Base-by-base conservation (phyloP, 139 green algal genomes). In the Chlamydomonas sphaeroides region DNA sequence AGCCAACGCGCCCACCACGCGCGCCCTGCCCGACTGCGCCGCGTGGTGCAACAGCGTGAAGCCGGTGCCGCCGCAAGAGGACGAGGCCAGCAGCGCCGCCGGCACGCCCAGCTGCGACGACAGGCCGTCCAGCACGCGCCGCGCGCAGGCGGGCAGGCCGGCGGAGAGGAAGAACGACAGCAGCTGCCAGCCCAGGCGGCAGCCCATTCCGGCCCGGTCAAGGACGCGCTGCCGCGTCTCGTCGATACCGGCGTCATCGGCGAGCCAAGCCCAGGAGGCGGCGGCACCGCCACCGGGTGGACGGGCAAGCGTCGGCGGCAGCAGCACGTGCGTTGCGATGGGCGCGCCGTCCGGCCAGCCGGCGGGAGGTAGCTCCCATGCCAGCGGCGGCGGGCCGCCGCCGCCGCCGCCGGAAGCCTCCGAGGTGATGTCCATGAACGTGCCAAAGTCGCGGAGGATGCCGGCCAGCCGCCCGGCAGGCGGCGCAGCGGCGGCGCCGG, bases 31-130 rank as follows among this genome's bases (percentile, higher is more conserved):
- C 45, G 45, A 65, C 25, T 33, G 63, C 23, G 63, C 61, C 0
- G 63, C 76, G 33, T 74, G 76, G 63, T 83, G 76, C 42, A 83
- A 8, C 45, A 65, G 63, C 33, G 62, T 74, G 41, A 74, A 59
- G 45, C 63, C 59, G 42, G n/a, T n/a, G n/a, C 51, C 76, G 18
- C 5, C 14, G 62, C 73, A 68, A 20, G 10, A 51, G 42, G 26
- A n/a, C 4, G 20, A 32, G 23, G 33, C 76, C 25, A 73, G 2
- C 33, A 74, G 21, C 25, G 36, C 5, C 8, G 76, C 26, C 23
- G 76, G 63, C 28, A 83, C 25, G 45, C 63, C 76, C 25, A 83
- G 48, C 35, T 39, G 45, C 18, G 20, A 7, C 10, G 65, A 35
- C 63, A 74, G 45, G 17, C 41, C 45, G 45, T 83, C 45, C 33